Evolutionary conservation across 2,329 filamentous ascomycete genomes (phyloP), one percentile per base, ranked within the genome.

Genomic region (Colletotrichum tamarilloi): DNA sequence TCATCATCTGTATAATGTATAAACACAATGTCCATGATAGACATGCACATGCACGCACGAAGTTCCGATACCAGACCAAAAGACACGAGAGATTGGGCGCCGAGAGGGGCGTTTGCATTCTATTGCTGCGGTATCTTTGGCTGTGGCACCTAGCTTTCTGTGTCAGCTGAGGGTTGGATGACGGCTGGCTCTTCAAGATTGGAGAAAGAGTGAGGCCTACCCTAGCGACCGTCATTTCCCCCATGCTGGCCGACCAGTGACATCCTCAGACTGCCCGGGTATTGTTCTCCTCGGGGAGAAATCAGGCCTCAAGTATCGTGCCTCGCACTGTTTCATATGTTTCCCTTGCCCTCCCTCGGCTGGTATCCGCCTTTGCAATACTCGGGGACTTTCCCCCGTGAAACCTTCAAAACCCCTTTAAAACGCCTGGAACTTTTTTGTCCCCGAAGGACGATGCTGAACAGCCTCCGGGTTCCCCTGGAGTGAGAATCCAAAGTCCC

Each of bases 1-100:
- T 49, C 62, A 73, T 28, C 67, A 71, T 66, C 42, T 73, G 67
- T 70, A 73, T 73, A 73, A 70, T 73, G 67, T 73, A 73, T 71
- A 62, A 65, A 58, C 59, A 11, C 59, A 11, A 38, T 22, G 67
- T 60, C 71, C 71, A 62, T 38, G 46, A 53, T 73, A 72, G 59
- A 72, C 55, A 59, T 24, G 14, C n/a, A 22, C 53, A 63, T 19
- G 11, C n/a, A 28, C 9, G 56, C 42, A 56, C 62, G n/a, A 12
- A n/a, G 22, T 32, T 38, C 42, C 11, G 28, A 67, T 53, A 52
- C 35, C 68, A 62, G 5, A 24, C 11, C 46, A 30, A 71, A 14
- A 12, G 4, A 35, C 2, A 35, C 6, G 14, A 26, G 30, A 28
- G 3, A 52, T 19, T 26, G 35, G 46, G 24, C 49, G 67, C 67